Conservation (phyloP, 139 green algal genomes). For the Volvox africanus region DNA sequence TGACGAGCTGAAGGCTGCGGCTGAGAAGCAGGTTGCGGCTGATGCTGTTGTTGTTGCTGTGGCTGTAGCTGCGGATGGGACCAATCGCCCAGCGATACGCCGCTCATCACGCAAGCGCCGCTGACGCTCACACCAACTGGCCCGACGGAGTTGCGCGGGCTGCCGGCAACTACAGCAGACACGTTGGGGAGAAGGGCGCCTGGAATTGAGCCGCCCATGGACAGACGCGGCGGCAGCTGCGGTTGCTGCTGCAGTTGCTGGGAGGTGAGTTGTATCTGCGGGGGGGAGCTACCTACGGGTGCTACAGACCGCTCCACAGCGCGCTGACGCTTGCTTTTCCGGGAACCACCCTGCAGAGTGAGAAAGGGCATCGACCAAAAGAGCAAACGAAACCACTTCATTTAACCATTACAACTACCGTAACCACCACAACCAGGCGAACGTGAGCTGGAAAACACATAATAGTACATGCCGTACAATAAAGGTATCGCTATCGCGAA, state of each 20-base stretch:
- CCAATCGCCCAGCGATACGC: background rate
- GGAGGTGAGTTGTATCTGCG: background rate
- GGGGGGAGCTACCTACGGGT: background rate
- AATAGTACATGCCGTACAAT: too few species aligned
- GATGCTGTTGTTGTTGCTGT: background rate
- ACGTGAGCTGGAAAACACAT: too few species aligned
- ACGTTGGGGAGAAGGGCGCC: background rate
- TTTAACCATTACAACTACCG: too few species aligned
- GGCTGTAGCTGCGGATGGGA: background rate
- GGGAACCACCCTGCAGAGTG: background rate
- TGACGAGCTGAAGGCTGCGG: background rate
- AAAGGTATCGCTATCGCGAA: too few species aligned
- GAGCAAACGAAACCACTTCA: too few species aligned
- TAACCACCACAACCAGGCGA: too few species aligned
- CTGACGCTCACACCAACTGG: too few species aligned
- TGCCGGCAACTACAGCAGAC: background rate
- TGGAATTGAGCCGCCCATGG: background rate
- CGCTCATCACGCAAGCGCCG: background rate
- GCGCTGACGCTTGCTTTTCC: constrained; percentile 1
- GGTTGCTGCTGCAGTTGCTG: background rate
- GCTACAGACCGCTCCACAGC: background rate
- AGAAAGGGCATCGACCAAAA: too few species aligned
- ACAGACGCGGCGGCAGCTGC: background rate
- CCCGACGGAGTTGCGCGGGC: too few species aligned
- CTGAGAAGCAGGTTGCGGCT: background rate